These are phyloP conservation scores for Amaranthus cruentus DNA, from an alignment of 148 eudicot species.

Conservation along the genomic window DNA sequence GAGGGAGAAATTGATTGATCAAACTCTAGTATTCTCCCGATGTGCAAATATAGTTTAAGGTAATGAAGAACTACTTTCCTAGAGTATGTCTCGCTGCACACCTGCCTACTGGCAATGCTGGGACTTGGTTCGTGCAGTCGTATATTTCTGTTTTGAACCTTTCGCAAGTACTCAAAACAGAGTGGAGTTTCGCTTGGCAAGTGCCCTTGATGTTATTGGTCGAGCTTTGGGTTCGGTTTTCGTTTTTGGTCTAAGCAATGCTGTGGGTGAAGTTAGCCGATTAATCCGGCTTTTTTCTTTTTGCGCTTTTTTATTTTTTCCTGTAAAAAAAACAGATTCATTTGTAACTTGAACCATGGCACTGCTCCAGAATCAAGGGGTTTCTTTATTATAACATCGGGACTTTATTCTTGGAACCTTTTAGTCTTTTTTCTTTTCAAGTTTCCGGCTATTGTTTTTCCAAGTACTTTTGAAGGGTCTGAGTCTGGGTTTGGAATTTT, in stretches of 20 bases:
- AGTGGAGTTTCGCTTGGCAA: neutral
- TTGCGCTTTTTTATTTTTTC: conserved; percentile 10
- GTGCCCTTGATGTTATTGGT: no score
- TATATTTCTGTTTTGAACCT: conserved; percentile 9
- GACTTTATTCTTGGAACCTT: no score
- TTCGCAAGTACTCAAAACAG: conserved; percentile 12
- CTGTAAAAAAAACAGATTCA: conserved; percentile 20
- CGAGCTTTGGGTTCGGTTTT: neutral
- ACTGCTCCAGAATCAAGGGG: conserved; percentile 22
- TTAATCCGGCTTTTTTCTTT: neutral
- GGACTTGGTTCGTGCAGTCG: conserved; percentile 3
- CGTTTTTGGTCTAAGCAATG: neutral
- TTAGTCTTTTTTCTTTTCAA: no score
- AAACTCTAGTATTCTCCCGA: neutral
- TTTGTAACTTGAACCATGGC: conserved; percentile 22
- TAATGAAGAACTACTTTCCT: conserved; percentile 10
- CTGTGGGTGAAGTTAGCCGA: conserved; percentile 16
- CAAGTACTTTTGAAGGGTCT: no score
- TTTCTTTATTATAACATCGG: no score
- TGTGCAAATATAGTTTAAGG: conserved; percentile 8
- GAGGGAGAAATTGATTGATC: conserved; percentile 73
- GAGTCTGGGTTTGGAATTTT: no score
- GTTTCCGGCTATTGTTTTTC: no score
- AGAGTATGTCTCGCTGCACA: conserved; percentile 12
- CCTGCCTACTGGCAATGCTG: neutral